Evolutionary conservation across 75 land plant genomes (phyloP).

Genomic region (Gnetum montanum): DNA sequence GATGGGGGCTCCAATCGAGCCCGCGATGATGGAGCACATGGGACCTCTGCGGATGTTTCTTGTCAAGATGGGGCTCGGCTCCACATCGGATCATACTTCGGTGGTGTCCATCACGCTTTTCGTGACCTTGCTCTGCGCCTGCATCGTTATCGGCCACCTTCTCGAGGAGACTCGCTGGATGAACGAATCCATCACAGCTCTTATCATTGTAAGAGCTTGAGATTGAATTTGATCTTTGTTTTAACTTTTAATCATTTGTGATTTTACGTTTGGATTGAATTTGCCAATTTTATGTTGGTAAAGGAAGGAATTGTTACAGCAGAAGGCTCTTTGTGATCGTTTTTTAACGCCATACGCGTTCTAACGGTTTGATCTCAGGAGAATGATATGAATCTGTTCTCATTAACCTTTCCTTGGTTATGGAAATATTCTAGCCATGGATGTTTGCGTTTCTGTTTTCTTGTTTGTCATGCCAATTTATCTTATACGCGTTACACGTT

Average conservation of each 20-base stretch:
- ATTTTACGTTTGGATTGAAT: too few species aligned
- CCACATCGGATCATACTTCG: conserved; percentile 24
- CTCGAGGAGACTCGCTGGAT: conserved; percentile 63
- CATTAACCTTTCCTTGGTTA: too few species aligned
- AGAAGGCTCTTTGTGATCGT: too few species aligned
- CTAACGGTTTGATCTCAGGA: too few species aligned
- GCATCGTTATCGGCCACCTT: conserved; percentile 60
- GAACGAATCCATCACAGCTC: conserved; percentile 59
- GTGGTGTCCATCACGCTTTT: conserved; percentile 50
- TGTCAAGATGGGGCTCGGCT: conserved; percentile 4
- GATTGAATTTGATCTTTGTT: too few species aligned
- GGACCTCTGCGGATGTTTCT: conserved; percentile 7
- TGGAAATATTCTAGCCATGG: too few species aligned
- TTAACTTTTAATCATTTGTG: neutral
- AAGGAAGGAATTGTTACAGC: too few species aligned
- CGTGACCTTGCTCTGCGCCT: conserved; percentile 54
- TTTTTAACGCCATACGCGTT: too few species aligned
- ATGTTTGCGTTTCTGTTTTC: too few species aligned
- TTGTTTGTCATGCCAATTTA: neutral
- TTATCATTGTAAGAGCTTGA: conserved; percentile 42
- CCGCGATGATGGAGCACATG: conserved; percentile 1
- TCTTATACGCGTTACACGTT: too few species aligned
- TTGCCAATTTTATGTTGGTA: too few species aligned
- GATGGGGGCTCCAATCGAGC: conserved; percentile 5
- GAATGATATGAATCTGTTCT: too few species aligned